A percentile compares a stretch with the other conserved stretches of the same genome.
phyloP scores from a whole-genome alignment of 306 rosid genomes.

The Glycine latifolia region DNA sequence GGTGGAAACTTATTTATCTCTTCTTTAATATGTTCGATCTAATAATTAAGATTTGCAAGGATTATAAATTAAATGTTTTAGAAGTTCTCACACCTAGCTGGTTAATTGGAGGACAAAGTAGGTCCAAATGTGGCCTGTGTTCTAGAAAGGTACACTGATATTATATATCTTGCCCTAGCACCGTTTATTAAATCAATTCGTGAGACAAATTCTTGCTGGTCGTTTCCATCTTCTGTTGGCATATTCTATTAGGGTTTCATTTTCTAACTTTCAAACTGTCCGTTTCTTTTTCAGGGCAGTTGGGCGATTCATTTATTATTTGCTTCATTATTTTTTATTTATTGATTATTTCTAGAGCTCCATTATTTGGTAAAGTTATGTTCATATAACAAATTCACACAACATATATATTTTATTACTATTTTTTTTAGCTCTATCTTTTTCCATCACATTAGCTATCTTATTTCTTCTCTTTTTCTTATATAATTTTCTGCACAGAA shows the following conservation, averaged over 20 bases:
- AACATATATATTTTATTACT: not conserved
- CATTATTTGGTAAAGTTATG: not conserved
- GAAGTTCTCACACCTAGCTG: not conserved
- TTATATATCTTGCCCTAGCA: not conserved
- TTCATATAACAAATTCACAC: not conserved
- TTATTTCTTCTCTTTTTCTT: not conserved
- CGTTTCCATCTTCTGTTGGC: constrained; percentile 37
- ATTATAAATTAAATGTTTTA: not conserved
- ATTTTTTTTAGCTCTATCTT: not conserved
- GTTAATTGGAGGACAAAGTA: not conserved
- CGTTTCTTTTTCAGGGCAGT: constrained; percentile 41
- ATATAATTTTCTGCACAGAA: not conserved
- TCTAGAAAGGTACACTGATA: constrained; percentile 1
- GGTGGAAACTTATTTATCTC: not conserved
- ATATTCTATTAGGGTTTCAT: constrained; percentile 7
- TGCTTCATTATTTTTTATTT: not conserved
- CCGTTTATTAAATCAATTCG: constrained; percentile 5
- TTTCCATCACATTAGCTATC: not conserved
- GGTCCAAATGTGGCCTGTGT: constrained; percentile 9
- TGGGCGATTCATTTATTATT: constrained; percentile 50
- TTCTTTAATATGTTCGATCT: not conserved
- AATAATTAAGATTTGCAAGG: not conserved
- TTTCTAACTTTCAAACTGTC: constrained; percentile 43
- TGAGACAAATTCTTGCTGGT: constrained; percentile 8
- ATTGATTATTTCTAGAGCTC: not conserved